phyloP scores from a whole-genome alignment of 257 asterid species.

The Anisodus acutangulus region DNA sequence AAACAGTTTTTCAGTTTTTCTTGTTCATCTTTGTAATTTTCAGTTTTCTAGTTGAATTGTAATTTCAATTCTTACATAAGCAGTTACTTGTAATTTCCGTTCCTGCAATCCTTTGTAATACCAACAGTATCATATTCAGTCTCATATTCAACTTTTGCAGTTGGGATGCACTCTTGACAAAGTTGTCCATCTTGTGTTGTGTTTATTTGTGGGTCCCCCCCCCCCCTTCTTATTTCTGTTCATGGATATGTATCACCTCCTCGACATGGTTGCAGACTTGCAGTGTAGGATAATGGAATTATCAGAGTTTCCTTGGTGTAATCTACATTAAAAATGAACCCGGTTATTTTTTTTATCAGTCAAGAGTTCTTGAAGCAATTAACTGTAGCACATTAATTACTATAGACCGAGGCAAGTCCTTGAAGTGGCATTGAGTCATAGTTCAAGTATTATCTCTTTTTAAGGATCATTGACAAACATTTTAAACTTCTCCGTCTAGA shows the following conservation, averaged over 20 bases:
- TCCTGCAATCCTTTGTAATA: too few species aligned
- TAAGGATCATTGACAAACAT: background rate
- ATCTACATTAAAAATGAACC: background rate
- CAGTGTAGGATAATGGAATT: background rate
- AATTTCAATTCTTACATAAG: too few species aligned
- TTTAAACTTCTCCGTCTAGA: background rate
- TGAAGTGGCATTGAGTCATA: background rate
- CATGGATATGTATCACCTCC: background rate
- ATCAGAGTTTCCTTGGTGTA: background rate
- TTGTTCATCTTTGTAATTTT: too few species aligned
- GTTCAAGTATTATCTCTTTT: background rate
- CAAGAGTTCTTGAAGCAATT: conserved; percentile 7
- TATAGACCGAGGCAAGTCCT: background rate
- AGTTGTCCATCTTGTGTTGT: background rate
- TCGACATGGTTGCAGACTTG: background rate
- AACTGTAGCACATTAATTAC: background rate
- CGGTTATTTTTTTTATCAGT: background rate
- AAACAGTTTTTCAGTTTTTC: too few species aligned
- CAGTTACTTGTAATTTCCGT: too few species aligned
- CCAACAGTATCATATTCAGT: background rate
- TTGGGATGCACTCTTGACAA: background rate
- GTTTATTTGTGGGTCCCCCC: background rate
- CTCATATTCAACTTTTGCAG: conserved; percentile 1
- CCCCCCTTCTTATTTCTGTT: background rate
- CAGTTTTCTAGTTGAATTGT: too few species aligned